Base-by-base conservation (phyloP, 805 yeast genomes). In the Henningerozyma blattae region DNA sequence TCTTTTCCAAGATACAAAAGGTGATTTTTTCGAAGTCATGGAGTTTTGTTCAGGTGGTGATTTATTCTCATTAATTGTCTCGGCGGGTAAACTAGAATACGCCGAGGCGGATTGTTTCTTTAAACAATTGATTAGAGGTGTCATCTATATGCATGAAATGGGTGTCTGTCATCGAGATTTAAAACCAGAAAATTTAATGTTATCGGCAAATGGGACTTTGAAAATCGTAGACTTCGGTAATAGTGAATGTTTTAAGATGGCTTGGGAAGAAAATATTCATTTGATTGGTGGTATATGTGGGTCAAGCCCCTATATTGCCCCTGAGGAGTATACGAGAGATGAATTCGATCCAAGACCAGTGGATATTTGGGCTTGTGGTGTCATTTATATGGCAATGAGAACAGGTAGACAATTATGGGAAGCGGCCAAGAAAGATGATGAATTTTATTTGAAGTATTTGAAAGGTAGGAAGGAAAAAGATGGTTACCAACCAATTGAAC, bases 401-500 rank as follows among this genome's bases (percentile, higher is more conserved):
- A 83, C 95, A 0, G 98, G 97, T 4, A 66, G 95, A 34, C 95
- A 89, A 49, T 59, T 91, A 34, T 89, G 97, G 97, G 75, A 81
- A 46, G 61, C 75, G 37, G 95, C 97, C 2, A 72, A 73, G 38
- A 68, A 64, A 20, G 83, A 76, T 29, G 97, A 89, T 52, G 93
- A 78, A 46, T 84, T 83, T 50, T 89, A 75, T 55, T 61, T 67
- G 27, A 76, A 72, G 46, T 89, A 89, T 52, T 59, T 87, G 38
- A 67, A 67, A 32, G 86, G 83, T 37, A 67, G 97, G 38, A 84
- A 79, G 52, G 82, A 80, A 41, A 77, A 80, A 16, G 70, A 76
- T 16, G 96, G 96, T 2, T 91, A 84, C 50, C 93, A 81, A 50
- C 97, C 97, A 2, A 85, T 89, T 39, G 97, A 89, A 58, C 54